Base-by-base conservation (phyloP, 179 eudicot species). In the Actinidia chinensis region DNA sequence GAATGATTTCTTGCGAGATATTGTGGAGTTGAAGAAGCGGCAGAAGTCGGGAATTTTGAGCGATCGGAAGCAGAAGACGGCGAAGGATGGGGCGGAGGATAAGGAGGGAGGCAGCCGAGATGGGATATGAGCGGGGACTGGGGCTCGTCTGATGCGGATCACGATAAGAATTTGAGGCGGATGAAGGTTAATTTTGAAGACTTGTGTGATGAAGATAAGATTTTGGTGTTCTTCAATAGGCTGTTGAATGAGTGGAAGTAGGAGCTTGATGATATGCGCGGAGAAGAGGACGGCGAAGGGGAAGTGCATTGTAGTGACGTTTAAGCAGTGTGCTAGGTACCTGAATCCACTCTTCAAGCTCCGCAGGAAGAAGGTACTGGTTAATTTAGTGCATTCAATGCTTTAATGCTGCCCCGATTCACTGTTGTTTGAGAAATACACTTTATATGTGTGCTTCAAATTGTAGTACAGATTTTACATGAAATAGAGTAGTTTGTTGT, bases 261-360 rank as follows among this genome's bases (percentile, higher is more conserved):
- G 79, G 98, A 93, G 85, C 83, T 93, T 15, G 77, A 87, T 81
- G 95, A 86, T 86, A 91, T 87, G 93, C 23, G 44, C 81, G 33
- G 91, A 85, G 86, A 91, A 94, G 86, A 87, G 97, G 80, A 90
- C 98, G 0, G 97, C 98, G 12, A 93, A 93, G 65, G 99, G 99
- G 82, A 95, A 95, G 85, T 91, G 93, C 13, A 93, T 87, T 84
- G 91, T 95, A 68, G 98, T 97, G 33, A 93, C 97, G 10, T 95
- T 93, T 78, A 93, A 91, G 93, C 99, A 95, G 85, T 95, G 99
- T 76, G 99, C 97, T 69, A 80, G 99, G 79, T 93, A 95, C 81
- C 82, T 93, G 91, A 80, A 83, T 80, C 98, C 98, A 15, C 60
- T 95, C 79, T 95, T 95, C 83, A 91, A 91, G 83, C 91, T 90